These are phyloP conservation scores for Schizothecium vesticola DNA, from an alignment of 495 filamentous ascomycete genomes.

Conservation along the genomic window DNA sequence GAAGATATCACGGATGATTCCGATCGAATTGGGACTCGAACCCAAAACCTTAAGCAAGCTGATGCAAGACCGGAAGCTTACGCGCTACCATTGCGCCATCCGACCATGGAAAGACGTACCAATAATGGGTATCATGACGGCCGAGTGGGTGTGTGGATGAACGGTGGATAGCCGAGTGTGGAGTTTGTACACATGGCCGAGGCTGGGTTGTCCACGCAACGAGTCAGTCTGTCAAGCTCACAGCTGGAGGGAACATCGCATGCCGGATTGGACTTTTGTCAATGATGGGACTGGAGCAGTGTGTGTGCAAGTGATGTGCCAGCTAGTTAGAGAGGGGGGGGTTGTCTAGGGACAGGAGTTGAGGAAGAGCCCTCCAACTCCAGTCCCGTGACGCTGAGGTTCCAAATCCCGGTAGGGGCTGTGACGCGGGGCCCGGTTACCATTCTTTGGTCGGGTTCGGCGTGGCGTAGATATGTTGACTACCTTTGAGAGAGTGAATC, in stretches of 20 bases:
- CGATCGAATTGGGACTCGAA: not conserved
- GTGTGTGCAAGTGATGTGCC: not conserved
- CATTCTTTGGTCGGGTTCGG: too few species aligned
- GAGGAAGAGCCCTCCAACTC: too few species aligned
- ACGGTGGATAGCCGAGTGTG: not conserved
- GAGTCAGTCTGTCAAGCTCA: not conserved
- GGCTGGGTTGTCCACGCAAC: not conserved
- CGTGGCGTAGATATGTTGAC: too few species aligned
- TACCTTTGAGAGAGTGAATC: not conserved
- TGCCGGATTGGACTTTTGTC: not conserved
- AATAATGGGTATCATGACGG: not conserved
- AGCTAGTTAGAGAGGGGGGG: not conserved
- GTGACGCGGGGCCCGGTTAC: too few species aligned
- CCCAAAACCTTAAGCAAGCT: not conserved
- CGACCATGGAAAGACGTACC: not conserved
- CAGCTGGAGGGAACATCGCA: not conserved
- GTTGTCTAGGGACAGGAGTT: too few species aligned
- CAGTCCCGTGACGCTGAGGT: too few species aligned
- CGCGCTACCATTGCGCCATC: not conserved
- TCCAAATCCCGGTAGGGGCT: too few species aligned
- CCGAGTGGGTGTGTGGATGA: not conserved
- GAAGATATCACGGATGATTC: not conserved
- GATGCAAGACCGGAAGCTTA: not conserved
- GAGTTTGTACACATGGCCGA: not conserved
- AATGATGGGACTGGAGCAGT: not conserved